Percentiles rank a stretch among this genome's conserved stretches.
Conservation (phyloP, 805 yeast genomes). For the Wickerhamiella parazyma region DNA sequence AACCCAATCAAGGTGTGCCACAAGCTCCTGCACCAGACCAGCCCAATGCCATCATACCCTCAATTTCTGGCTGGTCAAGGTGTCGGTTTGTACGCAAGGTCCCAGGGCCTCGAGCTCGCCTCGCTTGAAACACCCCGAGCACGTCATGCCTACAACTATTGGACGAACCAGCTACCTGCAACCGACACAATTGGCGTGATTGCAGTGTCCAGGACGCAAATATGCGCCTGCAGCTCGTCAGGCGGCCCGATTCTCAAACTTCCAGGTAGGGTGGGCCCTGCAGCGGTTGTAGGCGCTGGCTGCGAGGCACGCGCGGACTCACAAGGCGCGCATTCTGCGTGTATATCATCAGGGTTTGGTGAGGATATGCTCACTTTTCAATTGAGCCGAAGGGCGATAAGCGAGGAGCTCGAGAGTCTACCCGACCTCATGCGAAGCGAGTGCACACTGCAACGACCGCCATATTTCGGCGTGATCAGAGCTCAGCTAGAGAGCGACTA, state of each 20-base stretch:
- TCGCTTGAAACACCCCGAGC: conserved; percentile 16
- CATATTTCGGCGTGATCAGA: conserved; percentile 13
- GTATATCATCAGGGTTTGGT: conserved; percentile 25
- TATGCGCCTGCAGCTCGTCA: conserved; percentile 27
- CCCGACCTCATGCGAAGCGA: not conserved
- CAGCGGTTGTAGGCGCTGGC: conserved; percentile 31
- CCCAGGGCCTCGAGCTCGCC: conserved; percentile 11
- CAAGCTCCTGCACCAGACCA: conserved; percentile 13
- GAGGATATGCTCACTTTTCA: conserved; percentile 27
- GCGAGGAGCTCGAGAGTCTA: conserved; percentile 1
- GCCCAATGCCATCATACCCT: conserved; percentile 16
- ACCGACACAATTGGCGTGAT: conserved; percentile 31
- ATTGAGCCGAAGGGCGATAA: conserved; percentile 19
- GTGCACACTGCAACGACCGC: conserved; percentile 3
- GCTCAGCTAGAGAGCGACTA: not conserved
- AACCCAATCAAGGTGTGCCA: conserved; percentile 24
- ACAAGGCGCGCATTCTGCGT: conserved; percentile 8
- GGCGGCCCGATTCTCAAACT: conserved; percentile 29
- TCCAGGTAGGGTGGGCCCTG: conserved; percentile 32
- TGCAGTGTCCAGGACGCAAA: conserved; percentile 20
- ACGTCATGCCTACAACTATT: conserved; percentile 10
- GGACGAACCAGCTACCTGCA: conserved; percentile 16
- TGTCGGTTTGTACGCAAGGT: conserved; percentile 22
- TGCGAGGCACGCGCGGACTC: conserved; percentile 12
- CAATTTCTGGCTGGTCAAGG: conserved; percentile 26